A percentile compares a stretch with the other conserved stretches of the same genome.
phyloP scores from a whole-genome alignment of 2,329 filamentous ascomycete species.

The Fusarium caatingaense region DNA sequence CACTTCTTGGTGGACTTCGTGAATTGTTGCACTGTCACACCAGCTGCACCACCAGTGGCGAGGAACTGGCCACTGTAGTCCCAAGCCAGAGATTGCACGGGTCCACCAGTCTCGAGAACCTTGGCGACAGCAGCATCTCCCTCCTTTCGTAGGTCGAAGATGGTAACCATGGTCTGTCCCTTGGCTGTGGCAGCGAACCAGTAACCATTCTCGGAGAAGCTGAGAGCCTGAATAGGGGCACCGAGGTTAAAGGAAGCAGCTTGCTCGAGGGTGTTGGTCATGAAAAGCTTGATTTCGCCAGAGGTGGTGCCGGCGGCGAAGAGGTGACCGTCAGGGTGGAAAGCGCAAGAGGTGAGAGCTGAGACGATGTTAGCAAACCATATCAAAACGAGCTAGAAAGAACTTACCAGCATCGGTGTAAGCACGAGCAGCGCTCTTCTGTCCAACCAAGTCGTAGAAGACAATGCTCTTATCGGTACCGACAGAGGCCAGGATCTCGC shows the following conservation, averaged over 20 bases:
- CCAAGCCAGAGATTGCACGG: constrained; percentile 83
- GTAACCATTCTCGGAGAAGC: constrained; percentile 96
- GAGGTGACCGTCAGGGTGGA: constrained; percentile 97
- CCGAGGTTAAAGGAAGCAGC: constrained; percentile 79
- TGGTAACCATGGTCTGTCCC: constrained; percentile 80
- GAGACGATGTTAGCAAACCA: constrained; percentile 23
- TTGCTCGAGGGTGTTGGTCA: constrained; percentile 81
- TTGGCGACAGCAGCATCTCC: constrained; percentile 84
- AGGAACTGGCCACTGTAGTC: constrained; percentile 97
- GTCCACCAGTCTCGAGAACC: constrained; percentile 84
- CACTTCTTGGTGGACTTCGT: constrained; percentile 87
- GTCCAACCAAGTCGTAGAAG: constrained; percentile 80
- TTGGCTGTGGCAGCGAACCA: constrained; percentile 90
- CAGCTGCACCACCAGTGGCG: constrained; percentile 81
- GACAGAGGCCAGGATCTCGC: constrained; percentile 85
- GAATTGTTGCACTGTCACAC: constrained; percentile 90
- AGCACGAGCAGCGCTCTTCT: constrained; percentile 79
- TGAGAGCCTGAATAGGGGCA: constrained; percentile 77
- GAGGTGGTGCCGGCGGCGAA: constrained; percentile 84
- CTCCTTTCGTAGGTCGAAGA: constrained; percentile 94
- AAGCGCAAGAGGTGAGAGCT: constrained; percentile 82
- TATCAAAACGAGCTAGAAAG: neutral
- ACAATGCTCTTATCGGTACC: constrained; percentile 93
- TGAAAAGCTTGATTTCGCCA: constrained; percentile 88
- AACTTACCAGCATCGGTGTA: constrained; percentile 82